Evolutionary conservation across 768 basidiomycete genomes (phyloP), one percentile per base, ranked within the genome.

Genomic region (Psilocybe sp.): DNA sequence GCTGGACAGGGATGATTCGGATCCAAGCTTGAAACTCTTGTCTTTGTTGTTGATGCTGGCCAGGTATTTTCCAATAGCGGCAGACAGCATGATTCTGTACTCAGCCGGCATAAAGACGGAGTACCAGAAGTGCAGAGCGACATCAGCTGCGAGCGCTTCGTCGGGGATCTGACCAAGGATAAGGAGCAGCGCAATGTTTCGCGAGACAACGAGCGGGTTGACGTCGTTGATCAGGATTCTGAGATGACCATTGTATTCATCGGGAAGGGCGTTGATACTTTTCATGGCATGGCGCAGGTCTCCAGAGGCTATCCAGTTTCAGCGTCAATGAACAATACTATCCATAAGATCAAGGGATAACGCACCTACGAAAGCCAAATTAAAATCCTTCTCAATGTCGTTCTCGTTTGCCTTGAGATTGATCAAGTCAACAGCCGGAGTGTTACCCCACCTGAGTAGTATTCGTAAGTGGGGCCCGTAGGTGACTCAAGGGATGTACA

Each of bases 81-180:
- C 50, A 3, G 63, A 37, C 0, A 62, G 39, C 20, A 52, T 45
- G 3, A 51, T 6, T 11, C 55, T 56, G 51, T 76, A 69, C 38
- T 64, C 61, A 35, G 45, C 47, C 6, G 75, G 74, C 37, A 78
- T 43, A 49, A 71, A 72, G 6, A 64, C 64, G 1, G 78, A 79
- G 46, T 76, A 77, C 73, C 74, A 78, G 45, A 75, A 70, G 50
- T 79, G 77, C 16, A 78, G 64, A 5, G 75, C 76, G 3, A 69
- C 56, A 35, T 78, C 78, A 7, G 69, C 76, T 1, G 72, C 72
- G 15, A 67, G 16, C 5, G 10, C 60, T 49, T 47, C 45, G 46
- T 76, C 66, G 1, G 62, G 42, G 36, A 70, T 53, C 15, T 54
- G 64, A 2, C 69, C 68, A n/a, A 79, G 63, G 38, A 77, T 69